Evolutionary conservation across 306 rosid species (phyloP).

Genomic region (Fagus crenata): DNA sequence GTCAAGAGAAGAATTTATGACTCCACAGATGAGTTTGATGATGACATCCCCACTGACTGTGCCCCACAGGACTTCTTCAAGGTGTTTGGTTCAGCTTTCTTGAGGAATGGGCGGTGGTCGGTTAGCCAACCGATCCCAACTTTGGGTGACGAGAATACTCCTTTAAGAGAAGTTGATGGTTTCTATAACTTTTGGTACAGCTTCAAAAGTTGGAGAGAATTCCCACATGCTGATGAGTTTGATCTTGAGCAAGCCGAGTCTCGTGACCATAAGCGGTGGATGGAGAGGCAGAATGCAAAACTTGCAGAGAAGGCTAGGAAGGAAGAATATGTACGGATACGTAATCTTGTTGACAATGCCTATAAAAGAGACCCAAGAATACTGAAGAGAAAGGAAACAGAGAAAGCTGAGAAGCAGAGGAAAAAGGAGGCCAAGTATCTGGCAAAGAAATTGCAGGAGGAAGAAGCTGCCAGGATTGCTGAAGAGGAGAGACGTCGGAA

Average conservation of each 20-base stretch:
- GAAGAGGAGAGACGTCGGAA: slow-evolving; percentile 72
- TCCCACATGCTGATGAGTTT: slow-evolving; percentile 93
- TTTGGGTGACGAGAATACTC: slow-evolving; percentile 79
- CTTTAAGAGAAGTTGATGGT: slow-evolving; percentile 63
- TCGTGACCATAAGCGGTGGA: slow-evolving; percentile 95
- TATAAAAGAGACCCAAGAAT: slow-evolving; percentile 92
- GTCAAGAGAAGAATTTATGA: slow-evolving; percentile 88
- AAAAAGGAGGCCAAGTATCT: slow-evolving; percentile 80
- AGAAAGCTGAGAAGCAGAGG: slow-evolving; percentile 85
- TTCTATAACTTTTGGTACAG: slow-evolving; percentile 91
- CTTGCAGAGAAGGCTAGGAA: slow-evolving; percentile 91
- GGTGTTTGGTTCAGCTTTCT: slow-evolving; percentile 93
- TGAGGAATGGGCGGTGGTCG: slow-evolving; percentile 97
- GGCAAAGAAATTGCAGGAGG: slow-evolving; percentile 87
- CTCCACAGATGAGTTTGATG: slow-evolving; percentile 98
- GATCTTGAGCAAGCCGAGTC: slow-evolving; percentile 97
- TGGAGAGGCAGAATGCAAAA: slow-evolving; percentile 98
- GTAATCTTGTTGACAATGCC: slow-evolving; percentile 88
- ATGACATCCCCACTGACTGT: slow-evolving; percentile 93
- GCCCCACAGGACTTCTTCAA: slow-evolving; percentile 86
- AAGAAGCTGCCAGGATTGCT: slow-evolving; percentile 81
- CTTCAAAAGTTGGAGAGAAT: slow-evolving; percentile 98
- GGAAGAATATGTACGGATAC: slow-evolving; percentile 85
- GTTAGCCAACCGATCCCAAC: slow-evolving; percentile 73
- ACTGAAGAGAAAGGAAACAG: slow-evolving; percentile 78